Percentiles rank a stretch among this genome's conserved stretches.
phyloP scores from a whole-genome alignment of 208 protist species.

The Porcisia hertigi region DNA sequence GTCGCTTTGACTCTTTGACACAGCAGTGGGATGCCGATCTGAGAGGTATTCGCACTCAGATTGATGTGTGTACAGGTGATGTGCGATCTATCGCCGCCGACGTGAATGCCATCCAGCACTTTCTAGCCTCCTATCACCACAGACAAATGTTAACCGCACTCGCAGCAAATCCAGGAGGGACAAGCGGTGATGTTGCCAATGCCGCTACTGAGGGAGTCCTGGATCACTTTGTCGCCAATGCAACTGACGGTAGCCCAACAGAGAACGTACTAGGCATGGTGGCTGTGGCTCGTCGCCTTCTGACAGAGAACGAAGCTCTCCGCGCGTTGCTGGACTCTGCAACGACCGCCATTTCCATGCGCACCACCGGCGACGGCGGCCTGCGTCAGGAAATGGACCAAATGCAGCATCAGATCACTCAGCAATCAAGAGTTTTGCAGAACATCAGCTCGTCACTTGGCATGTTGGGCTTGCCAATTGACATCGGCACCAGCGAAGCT shows the following conservation, averaged over 20 bases:
- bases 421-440: conserved; percentile 19
- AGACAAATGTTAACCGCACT: conserved; percentile 29
- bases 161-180: conserved; percentile 1
- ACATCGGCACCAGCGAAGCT: not conserved
- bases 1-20: conserved; percentile 38
- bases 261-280: conserved; percentile 37
- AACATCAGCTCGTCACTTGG: conserved; percentile 24
- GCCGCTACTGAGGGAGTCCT: conserved; percentile 1
- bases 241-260: not conserved
- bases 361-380: conserved; percentile 6
- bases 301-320: conserved; percentile 35
- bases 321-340: conserved; percentile 19
- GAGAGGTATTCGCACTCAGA: conserved; percentile 8
- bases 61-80: conserved; percentile 13
- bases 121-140: conserved; percentile 27
- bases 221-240: conserved; percentile 2
- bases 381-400: conserved; percentile 29
- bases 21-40: conserved; percentile 31
- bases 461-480: conserved; percentile 6
- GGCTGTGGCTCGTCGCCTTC: conserved; percentile 23
- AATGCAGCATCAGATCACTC: conserved; percentile 15
- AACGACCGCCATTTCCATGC: conserved; percentile 9
- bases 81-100: conserved; percentile 18
- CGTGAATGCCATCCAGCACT: conserved; percentile 31
- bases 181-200: not conserved